Percentiles rank a stretch among this genome's conserved stretches.
Evolutionary conservation across 495 filamentous ascomycete species (phyloP).

Genomic region (Aspergillus affinis): DNA sequence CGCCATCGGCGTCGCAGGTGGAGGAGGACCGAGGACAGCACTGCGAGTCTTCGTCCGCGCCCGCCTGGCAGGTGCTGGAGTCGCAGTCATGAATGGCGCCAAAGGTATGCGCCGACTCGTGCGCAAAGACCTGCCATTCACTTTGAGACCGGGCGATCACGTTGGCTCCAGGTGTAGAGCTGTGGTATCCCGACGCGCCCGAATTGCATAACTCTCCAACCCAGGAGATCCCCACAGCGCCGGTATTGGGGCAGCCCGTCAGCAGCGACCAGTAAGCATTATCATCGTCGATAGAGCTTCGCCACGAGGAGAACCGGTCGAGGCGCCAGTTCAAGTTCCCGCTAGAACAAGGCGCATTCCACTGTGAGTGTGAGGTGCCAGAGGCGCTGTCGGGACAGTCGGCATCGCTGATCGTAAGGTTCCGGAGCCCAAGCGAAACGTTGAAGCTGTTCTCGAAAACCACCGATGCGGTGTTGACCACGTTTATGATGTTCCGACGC

Average conservation of each 20-base stretch:
- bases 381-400: slow-evolving; percentile 64
- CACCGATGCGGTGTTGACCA: slow-evolving; percentile 77
- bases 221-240: slow-evolving; percentile 82
- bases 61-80: slow-evolving; percentile 50
- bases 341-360: slow-evolving; percentile 68
- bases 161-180: slow-evolving; percentile 57
- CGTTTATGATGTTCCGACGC: slow-evolving; percentile 65
- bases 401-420: slow-evolving; percentile 66
- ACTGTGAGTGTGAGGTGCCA: slow-evolving; percentile 59
- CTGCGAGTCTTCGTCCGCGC: slow-evolving; percentile 40
- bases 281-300: slow-evolving; percentile 61
- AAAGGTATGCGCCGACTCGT: slow-evolving; percentile 88
- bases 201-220: slow-evolving; percentile 75
- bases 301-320: slow-evolving; percentile 77
- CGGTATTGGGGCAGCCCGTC: slow-evolving; percentile 71
- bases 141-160: slow-evolving; percentile 73
- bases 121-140: slow-evolving; percentile 84
- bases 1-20: slow-evolving; percentile 67
- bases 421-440: slow-evolving; percentile 77
- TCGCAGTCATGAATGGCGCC: slow-evolving; percentile 89
- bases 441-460: slow-evolving; percentile 86
- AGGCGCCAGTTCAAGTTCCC: slow-evolving; percentile 69
- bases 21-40: slow-evolving; percentile 71
- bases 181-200: not conserved
- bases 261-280: slow-evolving; percentile 89